Conservation (phyloP, 768 basidiomycete genomes). For the Naganishia antarctica region DNA sequence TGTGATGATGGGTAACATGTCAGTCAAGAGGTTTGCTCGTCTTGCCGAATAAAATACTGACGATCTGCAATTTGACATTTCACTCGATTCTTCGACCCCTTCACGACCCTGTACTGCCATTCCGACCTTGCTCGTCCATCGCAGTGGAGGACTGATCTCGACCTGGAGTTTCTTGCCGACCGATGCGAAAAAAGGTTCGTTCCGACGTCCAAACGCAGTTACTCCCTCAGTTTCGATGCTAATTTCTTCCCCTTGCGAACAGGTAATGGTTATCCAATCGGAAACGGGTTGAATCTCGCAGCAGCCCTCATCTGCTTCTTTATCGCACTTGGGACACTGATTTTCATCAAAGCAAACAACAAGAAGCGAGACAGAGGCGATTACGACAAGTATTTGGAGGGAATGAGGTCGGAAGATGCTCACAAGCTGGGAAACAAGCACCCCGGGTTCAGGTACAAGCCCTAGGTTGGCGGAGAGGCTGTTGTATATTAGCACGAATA, state of each 20-base stretch:
- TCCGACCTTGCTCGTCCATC: not conserved
- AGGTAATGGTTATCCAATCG: not conserved
- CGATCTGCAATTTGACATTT: no score
- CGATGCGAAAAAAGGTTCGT: constrained; percentile 6
- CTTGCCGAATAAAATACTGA: no score
- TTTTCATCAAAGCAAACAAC: constrained; percentile 25
- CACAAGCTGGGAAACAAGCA: constrained; percentile 26
- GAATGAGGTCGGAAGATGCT: constrained; percentile 5
- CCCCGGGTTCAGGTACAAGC: constrained; percentile 24
- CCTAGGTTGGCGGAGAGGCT: no score
- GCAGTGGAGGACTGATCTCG: constrained; percentile 14
- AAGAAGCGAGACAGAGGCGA: constrained; percentile 19
- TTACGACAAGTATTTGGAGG: constrained; percentile 20
- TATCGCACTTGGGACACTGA: not conserved
- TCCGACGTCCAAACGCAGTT: not conserved
- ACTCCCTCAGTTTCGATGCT: not conserved
- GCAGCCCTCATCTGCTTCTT: not conserved
- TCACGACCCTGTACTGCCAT: not conserved
- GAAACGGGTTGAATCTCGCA: constrained; percentile 20
- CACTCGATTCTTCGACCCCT: no score
- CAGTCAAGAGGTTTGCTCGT: no score
- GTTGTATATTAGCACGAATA: no score
- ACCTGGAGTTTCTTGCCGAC: constrained; percentile 22
- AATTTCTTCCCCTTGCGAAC: constrained; percentile 1
- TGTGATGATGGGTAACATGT: constrained; percentile 32